Percentiles rank a stretch among this genome's conserved stretches.
Conservation (phyloP, 2,329 filamentous ascomycete genomes). For the Cercospora berteroae region DNA sequence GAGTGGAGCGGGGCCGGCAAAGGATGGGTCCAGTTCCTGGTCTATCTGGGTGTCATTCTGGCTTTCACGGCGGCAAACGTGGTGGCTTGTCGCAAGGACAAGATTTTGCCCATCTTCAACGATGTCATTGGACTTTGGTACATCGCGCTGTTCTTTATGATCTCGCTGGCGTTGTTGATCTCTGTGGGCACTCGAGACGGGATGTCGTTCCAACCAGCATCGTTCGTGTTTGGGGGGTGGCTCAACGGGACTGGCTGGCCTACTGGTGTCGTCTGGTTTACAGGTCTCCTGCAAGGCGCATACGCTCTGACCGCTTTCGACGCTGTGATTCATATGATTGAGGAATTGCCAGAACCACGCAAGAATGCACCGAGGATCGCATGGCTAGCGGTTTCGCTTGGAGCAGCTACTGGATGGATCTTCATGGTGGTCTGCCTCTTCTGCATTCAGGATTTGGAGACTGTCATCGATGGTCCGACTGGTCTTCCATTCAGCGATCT, state of each 20-base stretch:
- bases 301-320: slow-evolving; percentile 60
- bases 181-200: slow-evolving; percentile 49
- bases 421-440: slow-evolving; percentile 59
- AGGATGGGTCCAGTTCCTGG: slow-evolving; percentile 56
- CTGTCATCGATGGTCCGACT: slow-evolving; percentile 46
- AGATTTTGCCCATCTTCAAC: slow-evolving; percentile 54
- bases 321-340: slow-evolving; percentile 58
- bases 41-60: slow-evolving; percentile 53
- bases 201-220: slow-evolving; percentile 49
- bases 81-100: slow-evolving; percentile 52
- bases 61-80: slow-evolving; percentile 53
- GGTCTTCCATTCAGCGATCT: slow-evolving; percentile 61
- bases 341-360: slow-evolving; percentile 55
- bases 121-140: slow-evolving; percentile 57
- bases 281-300: slow-evolving; percentile 56
- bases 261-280: slow-evolving; percentile 58
- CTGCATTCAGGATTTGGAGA: slow-evolving; percentile 51
- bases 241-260: slow-evolving; percentile 54
- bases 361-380: slow-evolving; percentile 54
- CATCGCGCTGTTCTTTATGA: slow-evolving; percentile 52
- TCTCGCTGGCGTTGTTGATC: slow-evolving; percentile 54
- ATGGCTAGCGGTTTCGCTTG: slow-evolving; percentile 52
- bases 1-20: slow-evolving; percentile 47
- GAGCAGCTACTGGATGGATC: slow-evolving; percentile 50
- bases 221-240: slow-evolving; percentile 56